Percentiles rank a stretch among this genome's conserved stretches.
Evolutionary conservation across 2,329 filamentous ascomycete genomes (phyloP).

Genomic region (Aspergillus sp.): DNA sequence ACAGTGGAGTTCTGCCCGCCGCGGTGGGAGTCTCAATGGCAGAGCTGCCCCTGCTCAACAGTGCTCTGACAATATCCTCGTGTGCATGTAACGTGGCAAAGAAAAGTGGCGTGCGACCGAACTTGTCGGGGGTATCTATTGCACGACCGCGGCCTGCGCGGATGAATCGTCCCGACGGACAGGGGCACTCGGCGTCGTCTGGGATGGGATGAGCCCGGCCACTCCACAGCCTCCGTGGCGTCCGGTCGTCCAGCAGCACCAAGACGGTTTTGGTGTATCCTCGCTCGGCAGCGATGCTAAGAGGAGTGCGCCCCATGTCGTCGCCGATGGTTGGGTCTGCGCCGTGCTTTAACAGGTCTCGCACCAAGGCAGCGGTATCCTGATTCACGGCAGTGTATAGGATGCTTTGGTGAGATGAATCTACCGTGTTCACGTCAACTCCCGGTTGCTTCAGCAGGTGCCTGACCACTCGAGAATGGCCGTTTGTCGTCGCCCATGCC

Average conservation of each 20-base stretch:
- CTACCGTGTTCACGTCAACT: background rate
- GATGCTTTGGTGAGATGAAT: background rate
- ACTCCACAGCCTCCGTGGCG: background rate
- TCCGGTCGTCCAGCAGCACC: background rate
- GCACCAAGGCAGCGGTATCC: background rate
- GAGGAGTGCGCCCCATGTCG: background rate
- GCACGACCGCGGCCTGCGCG: background rate
- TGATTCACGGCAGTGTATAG: background rate
- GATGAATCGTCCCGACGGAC: background rate
- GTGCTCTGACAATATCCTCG: constrained; percentile 1
- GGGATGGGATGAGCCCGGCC: background rate
- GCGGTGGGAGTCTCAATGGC: background rate
- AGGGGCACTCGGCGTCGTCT: background rate
- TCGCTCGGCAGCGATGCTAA: background rate
- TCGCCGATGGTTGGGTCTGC: background rate
- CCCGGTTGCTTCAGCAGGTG: background rate
- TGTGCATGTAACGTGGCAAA: constrained; percentile 2
- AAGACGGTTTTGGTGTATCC: background rate
- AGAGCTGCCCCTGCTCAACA: constrained; percentile 2
- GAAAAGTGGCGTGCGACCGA: constrained; percentile 6
- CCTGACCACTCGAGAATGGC: background rate
- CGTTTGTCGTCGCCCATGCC: background rate
- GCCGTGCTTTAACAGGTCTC: background rate
- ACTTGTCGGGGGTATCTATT: constrained; percentile 3
- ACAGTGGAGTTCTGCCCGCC: background rate